phyloP scores from a whole-genome alignment of 2,329 filamentous ascomycete species.

The Akanthomyces lecanii region DNA sequence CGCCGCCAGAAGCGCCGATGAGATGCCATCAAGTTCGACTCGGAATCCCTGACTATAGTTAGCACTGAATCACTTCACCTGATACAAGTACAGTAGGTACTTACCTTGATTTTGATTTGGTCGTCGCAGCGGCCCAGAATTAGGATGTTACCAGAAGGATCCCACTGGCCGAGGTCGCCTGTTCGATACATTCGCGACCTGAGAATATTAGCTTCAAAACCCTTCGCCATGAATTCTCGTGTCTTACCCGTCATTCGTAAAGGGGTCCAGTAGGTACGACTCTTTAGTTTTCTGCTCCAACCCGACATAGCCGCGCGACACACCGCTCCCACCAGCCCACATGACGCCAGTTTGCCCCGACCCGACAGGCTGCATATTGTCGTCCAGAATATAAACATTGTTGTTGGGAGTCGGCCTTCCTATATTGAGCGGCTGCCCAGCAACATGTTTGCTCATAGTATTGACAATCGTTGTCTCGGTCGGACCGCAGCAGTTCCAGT shows the following conservation, averaged over 20 bases:
- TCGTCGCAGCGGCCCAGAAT: slow-evolving; percentile 56
- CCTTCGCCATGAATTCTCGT: background rate
- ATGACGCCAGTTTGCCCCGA: slow-evolving; percentile 48
- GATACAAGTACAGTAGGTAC: background rate
- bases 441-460: slow-evolving; percentile 48
- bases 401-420: slow-evolving; percentile 55
- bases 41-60: slow-evolving; percentile 46
- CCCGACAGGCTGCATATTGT: slow-evolving; percentile 38
- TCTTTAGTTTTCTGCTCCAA: slow-evolving; percentile 46
- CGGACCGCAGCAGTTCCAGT: slow-evolving; percentile 56
- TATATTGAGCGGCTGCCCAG: slow-evolving; percentile 46
- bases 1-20: slow-evolving; percentile 44
- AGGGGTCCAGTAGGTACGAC: slow-evolving; percentile 48
- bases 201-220: background rate
- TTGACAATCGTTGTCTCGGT: slow-evolving; percentile 59
- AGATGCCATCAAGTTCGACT: slow-evolving; percentile 56
- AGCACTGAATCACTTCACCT: background rate
- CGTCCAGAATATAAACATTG: slow-evolving; percentile 50
- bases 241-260: slow-evolving; percentile 45
- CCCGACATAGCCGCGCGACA: slow-evolving; percentile 53
- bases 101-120: slow-evolving; percentile 57
- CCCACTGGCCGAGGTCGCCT: slow-evolving; percentile 55
- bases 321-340: slow-evolving; percentile 54
- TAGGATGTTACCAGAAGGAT: slow-evolving; percentile 47
- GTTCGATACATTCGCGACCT: slow-evolving; percentile 55